phyloP scores from a whole-genome alignment of 805 yeast species.

The Barnettozyma sp. region DNA sequence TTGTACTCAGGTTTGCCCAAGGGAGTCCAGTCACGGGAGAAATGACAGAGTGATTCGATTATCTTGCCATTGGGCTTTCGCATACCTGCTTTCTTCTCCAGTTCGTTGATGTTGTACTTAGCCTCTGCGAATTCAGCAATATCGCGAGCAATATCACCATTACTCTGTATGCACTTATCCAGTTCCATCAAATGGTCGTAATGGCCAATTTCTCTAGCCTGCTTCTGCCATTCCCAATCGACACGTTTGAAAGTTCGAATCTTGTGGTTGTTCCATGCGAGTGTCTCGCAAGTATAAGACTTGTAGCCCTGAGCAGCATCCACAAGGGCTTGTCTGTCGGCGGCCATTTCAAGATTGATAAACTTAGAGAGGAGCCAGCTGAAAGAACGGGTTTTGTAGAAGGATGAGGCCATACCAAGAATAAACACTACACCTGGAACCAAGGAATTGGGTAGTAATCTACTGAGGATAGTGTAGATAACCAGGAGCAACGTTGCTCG shows the following conservation, averaged over 20 bases:
- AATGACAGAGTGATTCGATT: slow-evolving; percentile 67
- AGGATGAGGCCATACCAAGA: slow-evolving; percentile 26
- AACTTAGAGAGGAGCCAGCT: slow-evolving; percentile 20
- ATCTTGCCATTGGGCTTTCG: slow-evolving; percentile 36
- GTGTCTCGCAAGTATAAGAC: slow-evolving; percentile 34
- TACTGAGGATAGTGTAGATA: slow-evolving; percentile 21
- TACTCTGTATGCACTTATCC: slow-evolving; percentile 40
- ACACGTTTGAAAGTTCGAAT: slow-evolving; percentile 38
- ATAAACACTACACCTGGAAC: slow-evolving; percentile 22
- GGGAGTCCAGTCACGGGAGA: slow-evolving; percentile 69
- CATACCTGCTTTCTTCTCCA: slow-evolving; percentile 36
- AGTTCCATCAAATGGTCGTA: slow-evolving; percentile 41
- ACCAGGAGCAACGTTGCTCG: slow-evolving; percentile 26
- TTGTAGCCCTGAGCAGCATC: slow-evolving; percentile 42
- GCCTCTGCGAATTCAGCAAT: slow-evolving; percentile 36
- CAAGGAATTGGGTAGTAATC: slow-evolving; percentile 20
- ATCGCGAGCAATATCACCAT: slow-evolving; percentile 40
- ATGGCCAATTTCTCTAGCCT: slow-evolving; percentile 49
- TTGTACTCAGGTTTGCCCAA: slow-evolving; percentile 41
- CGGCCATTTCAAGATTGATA: slow-evolving; percentile 17
- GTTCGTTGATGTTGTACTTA: slow-evolving; percentile 31
- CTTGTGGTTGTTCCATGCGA: slow-evolving; percentile 40
- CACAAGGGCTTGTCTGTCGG: slow-evolving; percentile 25
- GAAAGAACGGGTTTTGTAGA: slow-evolving; percentile 20
- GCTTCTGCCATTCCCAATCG: slow-evolving; percentile 49